phyloP scores from a whole-genome alignment of 768 basidiomycete genomes.

The Erythrobasidium yunnanense region DNA sequence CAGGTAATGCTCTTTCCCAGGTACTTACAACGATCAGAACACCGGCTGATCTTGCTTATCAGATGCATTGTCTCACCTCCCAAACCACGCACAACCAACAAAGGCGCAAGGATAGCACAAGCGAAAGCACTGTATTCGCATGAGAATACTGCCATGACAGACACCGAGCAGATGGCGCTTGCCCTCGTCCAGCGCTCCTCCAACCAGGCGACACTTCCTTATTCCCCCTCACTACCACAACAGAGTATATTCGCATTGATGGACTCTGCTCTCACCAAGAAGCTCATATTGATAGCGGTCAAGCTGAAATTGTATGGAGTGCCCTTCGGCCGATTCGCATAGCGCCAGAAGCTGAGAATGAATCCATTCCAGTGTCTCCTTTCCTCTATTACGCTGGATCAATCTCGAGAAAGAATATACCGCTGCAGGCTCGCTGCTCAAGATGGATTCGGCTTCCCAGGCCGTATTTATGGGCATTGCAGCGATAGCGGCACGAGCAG shows the following conservation, averaged over 20 bases:
- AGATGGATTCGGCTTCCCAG: constrained; percentile 3
- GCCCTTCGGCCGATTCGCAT: neutral
- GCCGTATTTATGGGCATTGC: constrained; percentile 1
- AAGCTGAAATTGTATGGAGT: constrained; percentile 14
- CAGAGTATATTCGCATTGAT: neutral
- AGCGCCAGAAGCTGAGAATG: neutral
- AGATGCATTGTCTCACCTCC: constrained; percentile 17
- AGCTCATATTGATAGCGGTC: neutral
- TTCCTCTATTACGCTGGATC: constrained; percentile 15
- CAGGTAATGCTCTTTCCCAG: too few relatives aligned
- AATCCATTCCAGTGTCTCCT: neutral
- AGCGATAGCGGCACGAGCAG: neutral
- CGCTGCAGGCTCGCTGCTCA: neutral
- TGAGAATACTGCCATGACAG: neutral
- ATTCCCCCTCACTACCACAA: neutral
- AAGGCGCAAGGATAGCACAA: constrained; percentile 23
- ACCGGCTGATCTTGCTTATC: neutral
- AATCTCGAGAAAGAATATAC: constrained; percentile 2
- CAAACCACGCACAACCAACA: neutral
- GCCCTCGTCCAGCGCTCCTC: neutral
- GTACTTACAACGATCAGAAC: neutral
- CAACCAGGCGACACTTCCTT: neutral
- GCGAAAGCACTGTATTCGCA: constrained; percentile 16
- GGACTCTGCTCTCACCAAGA: neutral
- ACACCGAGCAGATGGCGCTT: neutral